Evolutionary conservation across 2,329 filamentous ascomycete species (phyloP).

Genomic region (Colletotrichum echinochloae): DNA sequence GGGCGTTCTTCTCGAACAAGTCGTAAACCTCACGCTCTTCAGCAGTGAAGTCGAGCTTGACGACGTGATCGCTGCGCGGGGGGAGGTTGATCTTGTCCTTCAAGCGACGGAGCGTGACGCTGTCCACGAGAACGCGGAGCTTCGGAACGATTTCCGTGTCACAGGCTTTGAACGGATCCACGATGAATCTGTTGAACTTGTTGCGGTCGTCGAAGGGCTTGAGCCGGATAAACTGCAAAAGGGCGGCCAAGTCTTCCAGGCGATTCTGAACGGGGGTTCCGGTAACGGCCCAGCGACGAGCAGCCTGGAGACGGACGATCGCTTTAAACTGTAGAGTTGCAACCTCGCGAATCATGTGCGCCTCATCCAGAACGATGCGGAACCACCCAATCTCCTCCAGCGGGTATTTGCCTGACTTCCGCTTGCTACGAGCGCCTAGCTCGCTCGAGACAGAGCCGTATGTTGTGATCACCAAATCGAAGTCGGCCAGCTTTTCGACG

Average conservation of each 20-base stretch:
- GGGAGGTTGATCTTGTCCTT: slow-evolving; percentile 93
- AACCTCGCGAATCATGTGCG: slow-evolving; percentile 92
- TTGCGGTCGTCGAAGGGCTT: slow-evolving; percentile 84
- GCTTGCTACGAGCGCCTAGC: slow-evolving; percentile 71
- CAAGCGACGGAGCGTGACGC: slow-evolving; percentile 89
- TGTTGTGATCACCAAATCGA: slow-evolving; percentile 90
- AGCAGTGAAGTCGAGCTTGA: slow-evolving; percentile 79
- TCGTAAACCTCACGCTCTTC: slow-evolving; percentile 85
- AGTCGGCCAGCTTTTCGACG: slow-evolving; percentile 73
- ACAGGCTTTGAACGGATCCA: slow-evolving; percentile 87
- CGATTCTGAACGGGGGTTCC: slow-evolving; percentile 96
- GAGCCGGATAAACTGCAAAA: slow-evolving; percentile 87
- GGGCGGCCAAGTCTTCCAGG: slow-evolving; percentile 86
- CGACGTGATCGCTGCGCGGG: slow-evolving; percentile 76
- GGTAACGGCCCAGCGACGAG: slow-evolving; percentile 95
- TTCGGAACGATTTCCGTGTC: slow-evolving; percentile 87
- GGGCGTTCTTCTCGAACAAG: slow-evolving; percentile 84
- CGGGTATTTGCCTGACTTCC: slow-evolving; percentile 71
- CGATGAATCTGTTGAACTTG: slow-evolving; percentile 83
- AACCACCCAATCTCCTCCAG: slow-evolving; percentile 90
- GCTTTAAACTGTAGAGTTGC: slow-evolving; percentile 85
- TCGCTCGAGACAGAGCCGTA: slow-evolving; percentile 91
- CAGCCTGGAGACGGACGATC: slow-evolving; percentile 81
- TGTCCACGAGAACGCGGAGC: slow-evolving; percentile 89
- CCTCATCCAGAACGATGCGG: slow-evolving; percentile 92